Evolutionary conservation across 1,139 yeast species (phyloP).

Genomic region (Debaryomyces subglobosus): DNA sequence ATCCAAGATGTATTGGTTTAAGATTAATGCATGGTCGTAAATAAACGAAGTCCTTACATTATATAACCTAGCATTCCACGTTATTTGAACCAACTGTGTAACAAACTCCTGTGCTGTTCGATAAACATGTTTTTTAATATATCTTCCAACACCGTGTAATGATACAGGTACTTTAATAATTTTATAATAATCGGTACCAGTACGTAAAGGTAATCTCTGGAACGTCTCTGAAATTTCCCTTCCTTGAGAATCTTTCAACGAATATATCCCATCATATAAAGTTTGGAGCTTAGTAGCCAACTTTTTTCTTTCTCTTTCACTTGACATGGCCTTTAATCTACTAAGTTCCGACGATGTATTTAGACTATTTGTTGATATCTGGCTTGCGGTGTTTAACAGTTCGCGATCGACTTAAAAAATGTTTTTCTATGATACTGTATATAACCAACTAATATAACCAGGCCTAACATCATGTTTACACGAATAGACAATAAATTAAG

Average conservation of each 20-base stretch:
- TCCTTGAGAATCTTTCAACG: conserved; percentile 48
- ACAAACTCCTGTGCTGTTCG: conserved; percentile 67
- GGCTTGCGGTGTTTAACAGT: neutral
- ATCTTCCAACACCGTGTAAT: conserved; percentile 43
- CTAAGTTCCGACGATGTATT: neutral
- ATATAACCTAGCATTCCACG: conserved; percentile 88
- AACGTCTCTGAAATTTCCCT: conserved; percentile 49
- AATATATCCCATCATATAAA: conserved; percentile 46
- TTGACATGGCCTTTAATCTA: conserved; percentile 21
- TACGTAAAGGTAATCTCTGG: conserved; percentile 55
- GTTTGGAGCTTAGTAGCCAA: conserved; percentile 42
- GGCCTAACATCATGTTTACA: too few species aligned
- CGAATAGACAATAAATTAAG: neutral
- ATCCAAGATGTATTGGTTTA: conserved; percentile 63
- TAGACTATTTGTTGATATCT: conserved; percentile 3
- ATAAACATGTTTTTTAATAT: conserved; percentile 56
- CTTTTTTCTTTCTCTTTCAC: conserved; percentile 43
- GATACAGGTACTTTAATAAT: conserved; percentile 46
- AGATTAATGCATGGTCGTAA: conserved; percentile 69
- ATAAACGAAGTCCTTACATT: conserved; percentile 71
- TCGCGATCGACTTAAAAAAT: conserved; percentile 1
- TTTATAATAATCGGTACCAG: conserved; percentile 52
- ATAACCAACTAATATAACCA: neutral
- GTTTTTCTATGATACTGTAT: neutral
- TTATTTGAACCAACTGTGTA: conserved; percentile 76